phyloP scores from a whole-genome alignment of 805 yeast species.

The Metschnikowia cerradonensis region DNA sequence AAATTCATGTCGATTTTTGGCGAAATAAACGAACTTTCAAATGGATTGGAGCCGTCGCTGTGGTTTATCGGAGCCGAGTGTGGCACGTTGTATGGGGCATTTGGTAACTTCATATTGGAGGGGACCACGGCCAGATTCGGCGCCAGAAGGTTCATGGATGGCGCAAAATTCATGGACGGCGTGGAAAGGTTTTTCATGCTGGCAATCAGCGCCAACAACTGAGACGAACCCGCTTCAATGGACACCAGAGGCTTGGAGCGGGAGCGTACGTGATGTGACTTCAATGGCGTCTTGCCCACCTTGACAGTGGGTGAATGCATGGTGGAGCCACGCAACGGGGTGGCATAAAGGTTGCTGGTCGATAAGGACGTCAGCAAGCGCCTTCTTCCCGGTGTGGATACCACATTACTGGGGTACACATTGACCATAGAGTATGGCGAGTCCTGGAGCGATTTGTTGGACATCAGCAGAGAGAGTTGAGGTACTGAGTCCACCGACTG shows the following conservation, averaged over 20 bases:
- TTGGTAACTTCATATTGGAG: neutral
- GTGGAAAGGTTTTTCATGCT: slow-evolving; percentile 10
- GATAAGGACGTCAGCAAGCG: slow-evolving; percentile 34
- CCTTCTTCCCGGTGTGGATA: slow-evolving; percentile 36
- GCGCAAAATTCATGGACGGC: neutral
- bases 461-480: slow-evolving; percentile 31
- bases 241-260: slow-evolving; percentile 15
- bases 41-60: slow-evolving; percentile 9
- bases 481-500: slow-evolving; percentile 35
- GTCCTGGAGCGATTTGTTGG: slow-evolving; percentile 33
- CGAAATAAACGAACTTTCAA: slow-evolving; percentile 11
- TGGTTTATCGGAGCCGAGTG: neutral
- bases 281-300: slow-evolving; percentile 35
- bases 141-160: neutral
- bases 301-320: slow-evolving; percentile 18
- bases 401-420: slow-evolving; percentile 4
- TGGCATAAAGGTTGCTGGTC: slow-evolving; percentile 25
- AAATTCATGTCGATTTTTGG: slow-evolving; percentile 9
- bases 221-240: slow-evolving; percentile 13
- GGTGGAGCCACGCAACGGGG: slow-evolving; percentile 29
- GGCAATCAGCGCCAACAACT: slow-evolving; percentile 18
- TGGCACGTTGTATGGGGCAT: neutral
- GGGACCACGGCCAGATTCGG: slow-evolving; percentile 1
- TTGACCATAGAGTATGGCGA: slow-evolving; percentile 24
- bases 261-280: slow-evolving; percentile 11